Evolutionary conservation across 2,329 filamentous ascomycete genomes (phyloP).

Genomic region (Apiospora malaysiana): DNA sequence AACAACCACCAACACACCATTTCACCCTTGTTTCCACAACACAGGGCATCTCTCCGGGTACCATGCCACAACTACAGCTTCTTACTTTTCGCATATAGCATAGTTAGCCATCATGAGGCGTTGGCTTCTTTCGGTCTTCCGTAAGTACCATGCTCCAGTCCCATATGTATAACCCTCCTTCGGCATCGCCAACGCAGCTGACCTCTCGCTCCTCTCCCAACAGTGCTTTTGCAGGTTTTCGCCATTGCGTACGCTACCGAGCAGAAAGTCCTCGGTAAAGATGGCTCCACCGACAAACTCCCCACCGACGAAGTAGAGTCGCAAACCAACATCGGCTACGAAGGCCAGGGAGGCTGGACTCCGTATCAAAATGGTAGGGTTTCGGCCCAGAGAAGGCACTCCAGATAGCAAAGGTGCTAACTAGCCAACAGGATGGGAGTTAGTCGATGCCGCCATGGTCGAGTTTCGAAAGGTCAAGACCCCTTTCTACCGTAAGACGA

Average conservation of each 20-base stretch:
- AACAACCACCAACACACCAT: not conserved
- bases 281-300: conserved; percentile 28
- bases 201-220: not conserved
- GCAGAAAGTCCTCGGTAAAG: conserved; percentile 37
- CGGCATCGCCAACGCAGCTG: conserved; percentile 22
- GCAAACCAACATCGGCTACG: conserved; percentile 35
- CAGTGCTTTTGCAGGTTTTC: conserved; percentile 41
- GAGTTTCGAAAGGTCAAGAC: conserved; percentile 57
- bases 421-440: conserved; percentile 51
- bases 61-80: conserved; percentile 38
- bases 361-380: conserved; percentile 41
- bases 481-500: conserved; percentile 50
- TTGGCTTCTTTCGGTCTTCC: conserved; percentile 39
- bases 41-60: conserved; percentile 30
- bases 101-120: conserved; percentile 37
- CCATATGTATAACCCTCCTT: not conserved
- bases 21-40: not conserved
- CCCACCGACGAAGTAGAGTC: conserved; percentile 31
- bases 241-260: conserved; percentile 34
- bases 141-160: conserved; percentile 32
- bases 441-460: conserved; percentile 57
- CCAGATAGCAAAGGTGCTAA: not conserved
- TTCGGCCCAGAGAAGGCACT: not conserved
- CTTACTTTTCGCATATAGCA: conserved; percentile 39
- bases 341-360: conserved; percentile 35